Evolutionary conservation across 441 rosid genomes (phyloP), one percentile per base, ranked within the genome.

Genomic region (Viola pubescens): DNA sequence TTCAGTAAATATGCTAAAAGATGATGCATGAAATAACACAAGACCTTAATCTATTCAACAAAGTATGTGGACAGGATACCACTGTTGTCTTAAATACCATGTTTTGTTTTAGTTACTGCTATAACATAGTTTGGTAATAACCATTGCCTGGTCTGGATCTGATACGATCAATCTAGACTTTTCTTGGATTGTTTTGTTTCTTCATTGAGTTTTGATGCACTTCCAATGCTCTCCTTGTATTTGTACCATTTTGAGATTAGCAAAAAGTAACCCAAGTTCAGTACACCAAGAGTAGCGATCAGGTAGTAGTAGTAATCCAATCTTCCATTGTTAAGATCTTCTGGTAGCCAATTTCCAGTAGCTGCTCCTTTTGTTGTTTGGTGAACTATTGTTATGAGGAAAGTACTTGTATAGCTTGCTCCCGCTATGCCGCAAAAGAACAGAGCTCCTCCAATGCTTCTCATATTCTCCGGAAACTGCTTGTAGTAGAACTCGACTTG

Each of bases 391-490:
- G 79, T 56, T 37, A 86, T 86, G 49, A 88, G 70, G 7, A 84
- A 70, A 70, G 80, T 82, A 58, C 83, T 84, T 3, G 86, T 43
- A 64, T 84, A 88, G 61, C 82, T 82, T 8, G 89, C 73, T 7
- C 70, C 79, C 16, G 94, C 91, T 37, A 48, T 7, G 26, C 86
- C 89, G 3, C 88, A 86, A 9, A 71, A 84, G 59, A 56, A 82
- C 46, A 88, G 62, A 3, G 94, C 81, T 53, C 96, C 94, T 0
- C 82, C 96, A 16, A 88, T 74, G 74, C 88, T 88, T 66, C 85
- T 85, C 95, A 88, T 88, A 74, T 87, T 83, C 71, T 87, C 95
- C 0, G 89, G 95, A 57, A 87, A 85, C 61, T 83, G 96, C 81
- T 83, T 88, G 81, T 83, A 88, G 71, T 80, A 85, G 64, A 88